Conservation (phyloP, 176 grass and related monocot genomes). For the Oryza glumipatula region DNA sequence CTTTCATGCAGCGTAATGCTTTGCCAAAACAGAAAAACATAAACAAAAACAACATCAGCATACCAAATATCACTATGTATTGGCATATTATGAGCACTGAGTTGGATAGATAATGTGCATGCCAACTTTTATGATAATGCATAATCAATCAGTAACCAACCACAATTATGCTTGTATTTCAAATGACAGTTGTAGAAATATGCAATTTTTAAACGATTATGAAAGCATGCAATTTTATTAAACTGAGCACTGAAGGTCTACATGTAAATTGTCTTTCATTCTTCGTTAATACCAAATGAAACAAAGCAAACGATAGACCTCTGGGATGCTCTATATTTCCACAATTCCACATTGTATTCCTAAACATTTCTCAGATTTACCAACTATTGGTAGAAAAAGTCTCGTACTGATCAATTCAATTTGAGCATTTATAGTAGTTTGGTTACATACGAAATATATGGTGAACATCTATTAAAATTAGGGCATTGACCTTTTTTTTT, state of each 20-base stretch:
- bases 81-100: not conserved
- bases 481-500: too few relatives aligned
- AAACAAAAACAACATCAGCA: not conserved
- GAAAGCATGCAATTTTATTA: not conserved
- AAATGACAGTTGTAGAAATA: not conserved
- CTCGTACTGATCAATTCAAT: not conserved
- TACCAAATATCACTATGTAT: not conserved
- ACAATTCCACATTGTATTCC: not conserved
- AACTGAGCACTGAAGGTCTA: not conserved
- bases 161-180: not conserved
- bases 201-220: not conserved
- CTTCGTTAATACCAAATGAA: not conserved
- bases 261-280: not conserved
- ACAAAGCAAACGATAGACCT: not conserved
- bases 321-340: constrained; percentile 1
- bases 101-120: not conserved
- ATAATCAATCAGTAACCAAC: not conserved
- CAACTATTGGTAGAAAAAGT: not conserved
- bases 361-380: not conserved
- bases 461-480: too few relatives aligned
- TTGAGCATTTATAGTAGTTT: not conserved
- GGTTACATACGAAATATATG: too few relatives aligned
- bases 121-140: not conserved
- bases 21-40: not conserved
- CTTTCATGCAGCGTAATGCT: not conserved